Base-by-base conservation (phyloP, 2,329 filamentous ascomycete genomes). In the Arthrocladium fulminans region DNA sequence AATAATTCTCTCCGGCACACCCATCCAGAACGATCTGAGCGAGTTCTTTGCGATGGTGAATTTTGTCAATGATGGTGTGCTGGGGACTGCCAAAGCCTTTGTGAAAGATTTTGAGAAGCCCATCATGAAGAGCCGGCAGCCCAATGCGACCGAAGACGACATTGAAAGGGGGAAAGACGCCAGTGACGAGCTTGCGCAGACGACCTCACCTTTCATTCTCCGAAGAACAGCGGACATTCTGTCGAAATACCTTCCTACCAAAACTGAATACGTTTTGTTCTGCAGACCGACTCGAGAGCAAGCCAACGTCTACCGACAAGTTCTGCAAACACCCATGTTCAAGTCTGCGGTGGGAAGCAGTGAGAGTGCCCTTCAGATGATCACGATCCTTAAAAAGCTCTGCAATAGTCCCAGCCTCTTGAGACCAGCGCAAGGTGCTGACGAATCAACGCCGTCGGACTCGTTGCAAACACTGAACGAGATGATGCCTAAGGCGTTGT, bases 371-470 rank as follows among this genome's bases (percentile, higher is more conserved):
- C 69, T 87, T 2, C 79, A 84, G 57, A 74, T 86, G 12, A 86
- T 86, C 59, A 86, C 79, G 13, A 73, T 86, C 15, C 67, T 87
- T 15, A 86, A 86, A 66, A 86, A 86, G 61, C 72, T 85, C 15
- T 86, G 83, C 69, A 86, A 86, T 61, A 82, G 80, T 54, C 83
- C 83, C 1, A 77, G 74, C 0, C 65, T 86, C 8, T 68, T 87
- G 6, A 72, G 72, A 35, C 65, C 71, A 2, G 75, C 74, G 49
- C 64, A 64, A 23, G 69, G 71, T 23, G 63, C 63, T 3, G 69
- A 76, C 30, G 69, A 74, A 29, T 63, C 64, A 1, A 67, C 70
- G 2, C 74, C 67, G 27, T 70, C 73, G 40, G 72, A 68, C 25
- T 63, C 67, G 9, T 68, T 74, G 30, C 59, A 66, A 34, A 60